Percentiles rank a stretch among this genome's conserved stretches.
Evolutionary conservation across 441 rosid species (phyloP).

Genomic region (Pelargonium cotyledonis): DNA sequence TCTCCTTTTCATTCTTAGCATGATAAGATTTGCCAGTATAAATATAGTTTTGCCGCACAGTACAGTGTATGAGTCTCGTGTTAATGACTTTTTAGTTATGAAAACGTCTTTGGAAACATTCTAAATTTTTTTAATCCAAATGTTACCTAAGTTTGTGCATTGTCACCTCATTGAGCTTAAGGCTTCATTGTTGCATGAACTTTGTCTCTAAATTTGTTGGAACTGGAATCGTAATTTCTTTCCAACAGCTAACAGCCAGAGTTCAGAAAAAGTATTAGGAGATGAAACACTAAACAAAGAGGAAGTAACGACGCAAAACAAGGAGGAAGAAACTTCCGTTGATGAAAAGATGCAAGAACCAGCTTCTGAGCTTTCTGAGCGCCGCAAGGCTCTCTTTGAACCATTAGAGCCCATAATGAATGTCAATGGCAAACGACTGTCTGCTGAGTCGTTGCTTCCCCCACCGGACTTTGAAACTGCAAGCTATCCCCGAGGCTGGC

Average conservation of each 20-base stretch:
- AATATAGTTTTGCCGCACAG: no score
- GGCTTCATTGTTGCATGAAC: no score
- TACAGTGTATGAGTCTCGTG: no score
- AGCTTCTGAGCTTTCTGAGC: constrained; percentile 48
- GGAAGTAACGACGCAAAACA: constrained; percentile 20
- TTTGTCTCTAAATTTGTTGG: no score
- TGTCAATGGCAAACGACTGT: constrained; percentile 40
- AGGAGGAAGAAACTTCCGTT: constrained; percentile 20
- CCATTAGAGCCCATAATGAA: constrained; percentile 62
- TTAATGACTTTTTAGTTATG: no score
- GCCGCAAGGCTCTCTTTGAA: constrained; percentile 80
- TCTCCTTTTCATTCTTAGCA: no score
- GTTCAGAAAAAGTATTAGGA: constrained; percentile 15
- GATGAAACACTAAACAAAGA: constrained; percentile 41
- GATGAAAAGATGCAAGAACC: constrained; percentile 37
- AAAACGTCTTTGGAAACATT: no score
- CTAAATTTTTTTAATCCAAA: no score
- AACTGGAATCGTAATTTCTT: no score
- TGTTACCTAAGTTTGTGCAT: no score
- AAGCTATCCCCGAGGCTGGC: constrained; percentile 86
- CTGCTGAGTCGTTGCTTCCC: constrained; percentile 72
- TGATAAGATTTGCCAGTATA: no score
- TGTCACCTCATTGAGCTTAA: no score
- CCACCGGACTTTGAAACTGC: constrained; percentile 94
- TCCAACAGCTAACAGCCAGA: constrained; percentile 29